Percentiles rank a stretch among this genome's conserved stretches.
Evolutionary conservation across 176 grass and related monocot genomes (phyloP).

Genomic region (Echinochloa phyllopogon): DNA sequence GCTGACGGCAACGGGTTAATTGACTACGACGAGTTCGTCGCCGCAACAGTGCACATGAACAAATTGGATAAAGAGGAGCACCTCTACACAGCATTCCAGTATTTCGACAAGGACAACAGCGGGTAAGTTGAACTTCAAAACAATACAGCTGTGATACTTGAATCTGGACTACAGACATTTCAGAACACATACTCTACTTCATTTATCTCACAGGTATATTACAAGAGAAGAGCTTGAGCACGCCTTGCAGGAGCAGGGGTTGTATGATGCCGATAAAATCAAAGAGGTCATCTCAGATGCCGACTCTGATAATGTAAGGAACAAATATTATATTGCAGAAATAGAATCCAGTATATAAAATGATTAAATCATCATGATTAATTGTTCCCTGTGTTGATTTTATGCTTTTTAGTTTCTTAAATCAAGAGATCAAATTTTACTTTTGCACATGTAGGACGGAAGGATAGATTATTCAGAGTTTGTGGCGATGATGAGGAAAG

Average conservation of each 20-base stretch:
- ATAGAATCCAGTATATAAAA: not conserved
- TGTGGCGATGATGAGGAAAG: conserved; percentile 63
- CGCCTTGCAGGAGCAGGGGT: conserved; percentile 68
- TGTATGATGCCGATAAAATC: conserved; percentile 63
- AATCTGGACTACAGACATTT: not conserved
- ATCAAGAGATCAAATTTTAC: not conserved
- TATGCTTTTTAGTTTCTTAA: conserved; percentile 10
- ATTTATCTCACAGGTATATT: conserved; percentile 54
- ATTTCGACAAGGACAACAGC: conserved; percentile 79
- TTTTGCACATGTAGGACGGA: conserved; percentile 62
- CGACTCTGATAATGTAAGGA: conserved; percentile 70
- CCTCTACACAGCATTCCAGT: conserved; percentile 81
- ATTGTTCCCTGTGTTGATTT: not conserved
- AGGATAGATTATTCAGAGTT: conserved; percentile 74
- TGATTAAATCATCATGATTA: not conserved
- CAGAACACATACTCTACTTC: not conserved
- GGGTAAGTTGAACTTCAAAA: conserved; percentile 48
- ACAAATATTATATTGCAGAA: not conserved
- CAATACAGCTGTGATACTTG: not conserved
- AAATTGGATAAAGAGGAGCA: conserved; percentile 79
- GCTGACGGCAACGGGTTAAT: conserved; percentile 80
- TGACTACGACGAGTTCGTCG: conserved; percentile 80
- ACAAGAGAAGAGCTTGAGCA: conserved; percentile 83
- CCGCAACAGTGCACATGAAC: conserved; percentile 82
- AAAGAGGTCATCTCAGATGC: conserved; percentile 77